Evolutionary conservation across 2,329 filamentous ascomycete genomes (phyloP).

Genomic region (Aspergillus neotritici): DNA sequence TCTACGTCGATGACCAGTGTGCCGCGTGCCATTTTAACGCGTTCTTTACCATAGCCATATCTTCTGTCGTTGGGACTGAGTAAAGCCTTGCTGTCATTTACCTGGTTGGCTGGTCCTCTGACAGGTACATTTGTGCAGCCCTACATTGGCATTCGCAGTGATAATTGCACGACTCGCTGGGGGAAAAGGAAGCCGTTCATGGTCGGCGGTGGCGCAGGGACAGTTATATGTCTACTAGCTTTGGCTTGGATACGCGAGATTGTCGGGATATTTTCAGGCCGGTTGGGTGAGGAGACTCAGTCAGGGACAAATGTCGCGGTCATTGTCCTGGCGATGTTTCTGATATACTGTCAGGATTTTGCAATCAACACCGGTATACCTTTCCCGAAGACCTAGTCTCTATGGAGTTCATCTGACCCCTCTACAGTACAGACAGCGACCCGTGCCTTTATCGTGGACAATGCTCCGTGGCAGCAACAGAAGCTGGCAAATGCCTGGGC

Average conservation of each 20-base stretch:
- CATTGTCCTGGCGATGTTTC: conserved; percentile 72
- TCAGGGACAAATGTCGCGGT: conserved; percentile 59
- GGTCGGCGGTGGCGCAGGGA: conserved; percentile 61
- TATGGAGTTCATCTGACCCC: neutral
- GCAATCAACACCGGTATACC: conserved; percentile 77
- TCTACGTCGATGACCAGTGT: too few species aligned
- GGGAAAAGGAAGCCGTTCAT: conserved; percentile 77
- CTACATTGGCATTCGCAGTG: conserved; percentile 73
- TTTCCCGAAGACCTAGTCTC: conserved; percentile 14
- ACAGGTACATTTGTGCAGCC: conserved; percentile 73
- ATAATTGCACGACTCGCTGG: conserved; percentile 68
- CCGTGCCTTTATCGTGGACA: conserved; percentile 87
- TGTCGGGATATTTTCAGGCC: conserved; percentile 58
- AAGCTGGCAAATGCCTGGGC: conserved; percentile 91
- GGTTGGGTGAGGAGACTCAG: conserved; percentile 64
- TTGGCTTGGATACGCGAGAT: conserved; percentile 70
- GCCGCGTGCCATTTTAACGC: too few species aligned
- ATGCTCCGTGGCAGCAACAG: conserved; percentile 85
- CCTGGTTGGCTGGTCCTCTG: conserved; percentile 78
- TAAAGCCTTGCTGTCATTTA: conserved; percentile 75
- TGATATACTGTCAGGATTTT: conserved; percentile 87
- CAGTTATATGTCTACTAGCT: conserved; percentile 60
- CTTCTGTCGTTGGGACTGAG: conserved; percentile 71
- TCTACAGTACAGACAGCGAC: conserved; percentile 74
- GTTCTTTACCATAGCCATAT: conserved; percentile 50